A percentile compares a stretch with the other conserved stretches of the same genome.
phyloP scores from a whole-genome alignment of 2,329 filamentous ascomycete species.

The Nothophoma quercina region DNA sequence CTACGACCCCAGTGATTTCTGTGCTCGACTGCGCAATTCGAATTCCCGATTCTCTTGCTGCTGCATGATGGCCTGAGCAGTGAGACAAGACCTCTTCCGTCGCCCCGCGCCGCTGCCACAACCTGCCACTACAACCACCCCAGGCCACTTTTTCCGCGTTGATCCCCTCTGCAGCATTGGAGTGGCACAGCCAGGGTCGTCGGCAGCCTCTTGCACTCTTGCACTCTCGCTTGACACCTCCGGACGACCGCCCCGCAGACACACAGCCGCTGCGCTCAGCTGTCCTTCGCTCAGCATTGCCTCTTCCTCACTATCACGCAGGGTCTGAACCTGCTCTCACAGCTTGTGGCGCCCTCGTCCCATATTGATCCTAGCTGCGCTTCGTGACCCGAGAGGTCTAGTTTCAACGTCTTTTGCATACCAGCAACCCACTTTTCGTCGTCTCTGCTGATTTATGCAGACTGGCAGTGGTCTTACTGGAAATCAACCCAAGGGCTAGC shows the following conservation, averaged over 20 bases:
- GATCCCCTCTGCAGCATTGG: constrained; percentile 12
- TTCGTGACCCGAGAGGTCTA: constrained; percentile 14
- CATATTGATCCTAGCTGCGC: constrained; percentile 12
- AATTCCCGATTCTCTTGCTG: constrained; percentile 7
- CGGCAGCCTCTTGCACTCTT: constrained; percentile 6
- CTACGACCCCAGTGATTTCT: neutral
- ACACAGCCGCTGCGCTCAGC: constrained; percentile 1
- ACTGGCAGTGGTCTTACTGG: neutral
- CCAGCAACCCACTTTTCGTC: constrained; percentile 12
- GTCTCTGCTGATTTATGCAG: constrained; percentile 14
- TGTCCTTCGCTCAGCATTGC: constrained; percentile 16
- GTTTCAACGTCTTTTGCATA: constrained; percentile 18
- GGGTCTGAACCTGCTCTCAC: constrained; percentile 17
- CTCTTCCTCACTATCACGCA: constrained; percentile 14
- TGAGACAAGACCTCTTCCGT: constrained; percentile 17
- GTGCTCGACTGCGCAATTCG: neutral
- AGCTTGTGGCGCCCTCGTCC: constrained; percentile 23
- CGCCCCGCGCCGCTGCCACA: constrained; percentile 16
- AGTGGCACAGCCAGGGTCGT: constrained; percentile 11
- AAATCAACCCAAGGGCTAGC: neutral
- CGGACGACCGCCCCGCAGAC: constrained; percentile 10
- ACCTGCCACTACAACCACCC: constrained; percentile 14
- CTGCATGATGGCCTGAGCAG: constrained; percentile 9
- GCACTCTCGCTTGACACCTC: constrained; percentile 9
- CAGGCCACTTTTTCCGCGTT: constrained; percentile 16